These are phyloP conservation scores for Diaporthe citriasiana DNA, from an alignment of 2,329 filamentous ascomycete genomes.

Conservation along the genomic window DNA sequence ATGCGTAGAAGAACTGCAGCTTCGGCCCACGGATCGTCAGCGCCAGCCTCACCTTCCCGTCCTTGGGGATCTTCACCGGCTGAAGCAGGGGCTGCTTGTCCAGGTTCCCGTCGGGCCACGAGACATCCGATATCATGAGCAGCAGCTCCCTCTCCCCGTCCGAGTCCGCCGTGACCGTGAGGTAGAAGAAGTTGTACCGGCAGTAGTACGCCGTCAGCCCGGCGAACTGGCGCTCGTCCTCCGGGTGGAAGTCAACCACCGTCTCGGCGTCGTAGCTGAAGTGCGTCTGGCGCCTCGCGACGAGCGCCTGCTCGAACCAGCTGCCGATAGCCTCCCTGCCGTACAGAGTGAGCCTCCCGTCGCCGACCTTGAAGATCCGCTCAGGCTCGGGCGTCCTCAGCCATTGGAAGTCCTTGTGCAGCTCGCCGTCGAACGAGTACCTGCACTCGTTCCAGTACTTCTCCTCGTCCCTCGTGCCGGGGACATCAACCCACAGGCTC, in stretches of 20 bases:
- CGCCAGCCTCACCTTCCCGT: slow-evolving; percentile 69
- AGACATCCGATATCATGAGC: slow-evolving; percentile 69
- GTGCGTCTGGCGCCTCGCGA: slow-evolving; percentile 68
- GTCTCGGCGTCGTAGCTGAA: slow-evolving; percentile 75
- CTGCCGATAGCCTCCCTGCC: slow-evolving; percentile 69
- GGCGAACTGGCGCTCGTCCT: slow-evolving; percentile 72
- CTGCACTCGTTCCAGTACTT: slow-evolving; percentile 64
- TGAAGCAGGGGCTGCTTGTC: slow-evolving; percentile 54
- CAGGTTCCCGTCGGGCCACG: slow-evolving; percentile 67
- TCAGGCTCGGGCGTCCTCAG: slow-evolving; percentile 68
- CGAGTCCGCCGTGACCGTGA: slow-evolving; percentile 69
- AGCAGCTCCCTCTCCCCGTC: slow-evolving; percentile 71
- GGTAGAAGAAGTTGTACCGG: slow-evolving; percentile 76
- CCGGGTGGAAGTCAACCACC: slow-evolving; percentile 64
- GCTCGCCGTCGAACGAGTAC: slow-evolving; percentile 62
- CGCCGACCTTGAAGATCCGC: slow-evolving; percentile 61
- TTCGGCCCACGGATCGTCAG: slow-evolving; percentile 62
- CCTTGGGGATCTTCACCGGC: slow-evolving; percentile 64
- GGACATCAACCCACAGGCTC: slow-evolving; percentile 66
- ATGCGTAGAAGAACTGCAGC: slow-evolving; percentile 72
- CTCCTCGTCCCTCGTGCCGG: slow-evolving; percentile 60
- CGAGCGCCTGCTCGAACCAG: slow-evolving; percentile 71
- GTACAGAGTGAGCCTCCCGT: slow-evolving; percentile 59
- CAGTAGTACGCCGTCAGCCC: slow-evolving; percentile 74
- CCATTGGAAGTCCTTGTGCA: slow-evolving; percentile 71